A percentile compares a stretch with the other conserved stretches of the same genome.
Evolutionary conservation across 768 basidiomycete species (phyloP).

Genomic region (Kwoniella bestiolae): DNA sequence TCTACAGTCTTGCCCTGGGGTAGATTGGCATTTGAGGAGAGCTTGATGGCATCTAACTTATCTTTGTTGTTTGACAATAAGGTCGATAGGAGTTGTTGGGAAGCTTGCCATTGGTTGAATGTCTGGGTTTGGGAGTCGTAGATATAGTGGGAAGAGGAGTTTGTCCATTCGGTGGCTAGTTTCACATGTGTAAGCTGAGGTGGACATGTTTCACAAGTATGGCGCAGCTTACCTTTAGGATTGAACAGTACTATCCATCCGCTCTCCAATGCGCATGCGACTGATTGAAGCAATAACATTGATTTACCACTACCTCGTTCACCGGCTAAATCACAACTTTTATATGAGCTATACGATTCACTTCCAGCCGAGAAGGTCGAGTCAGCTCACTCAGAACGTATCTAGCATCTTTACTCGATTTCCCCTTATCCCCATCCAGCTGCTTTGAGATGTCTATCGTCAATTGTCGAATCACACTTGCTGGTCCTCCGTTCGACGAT

Average conservation of each 20-base stretch:
- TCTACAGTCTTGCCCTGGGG: slow-evolving; percentile 21
- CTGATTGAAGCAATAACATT: slow-evolving; percentile 73
- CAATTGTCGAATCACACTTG: slow-evolving; percentile 70
- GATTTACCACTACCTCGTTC: slow-evolving; percentile 79
- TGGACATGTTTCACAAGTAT: neutral
- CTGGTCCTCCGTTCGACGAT: slow-evolving; percentile 63
- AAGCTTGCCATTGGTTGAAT: slow-evolving; percentile 75
- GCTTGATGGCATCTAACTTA: slow-evolving; percentile 53
- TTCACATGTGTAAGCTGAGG: neutral
- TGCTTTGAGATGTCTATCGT: slow-evolving; percentile 66
- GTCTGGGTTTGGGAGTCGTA: slow-evolving; percentile 78
- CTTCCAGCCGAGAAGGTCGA: neutral
- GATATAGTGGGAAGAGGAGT: slow-evolving; percentile 71
- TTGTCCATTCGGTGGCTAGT: slow-evolving; percentile 67
- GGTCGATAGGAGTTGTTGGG: slow-evolving; percentile 61
- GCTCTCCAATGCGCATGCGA: slow-evolving; percentile 67
- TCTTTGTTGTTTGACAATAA: slow-evolving; percentile 66
- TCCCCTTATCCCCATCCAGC: slow-evolving; percentile 62
- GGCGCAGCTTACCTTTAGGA: slow-evolving; percentile 66
- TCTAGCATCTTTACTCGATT: slow-evolving; percentile 63
- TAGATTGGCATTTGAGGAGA: slow-evolving; percentile 13
- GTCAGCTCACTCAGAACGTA: slow-evolving; percentile 68
- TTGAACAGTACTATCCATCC: slow-evolving; percentile 85
- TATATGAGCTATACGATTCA: slow-evolving; percentile 3
- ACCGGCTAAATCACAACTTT: slow-evolving; percentile 74